These are phyloP conservation scores for Phytophthora uliginosa DNA, from an alignment of 352 stramenopile genomes.

Conservation along the genomic window DNA sequence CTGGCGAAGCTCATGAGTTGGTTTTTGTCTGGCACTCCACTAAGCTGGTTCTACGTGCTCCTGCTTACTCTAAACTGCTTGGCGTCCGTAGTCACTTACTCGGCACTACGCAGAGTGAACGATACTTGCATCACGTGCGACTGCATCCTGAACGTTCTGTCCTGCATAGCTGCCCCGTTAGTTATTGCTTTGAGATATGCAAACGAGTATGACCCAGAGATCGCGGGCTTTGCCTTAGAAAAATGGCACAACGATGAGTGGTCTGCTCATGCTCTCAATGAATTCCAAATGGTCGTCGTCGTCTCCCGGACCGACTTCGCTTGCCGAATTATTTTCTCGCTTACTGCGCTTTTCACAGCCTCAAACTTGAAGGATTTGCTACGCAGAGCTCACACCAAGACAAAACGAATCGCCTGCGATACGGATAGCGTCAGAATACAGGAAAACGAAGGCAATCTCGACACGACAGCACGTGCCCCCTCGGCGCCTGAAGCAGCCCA, in stretches of 20 bases:
- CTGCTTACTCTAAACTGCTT: conserved; percentile 12
- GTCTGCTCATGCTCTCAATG: background rate
- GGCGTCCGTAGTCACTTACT: conserved; percentile 3
- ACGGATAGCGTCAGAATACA: conserved; percentile 2
- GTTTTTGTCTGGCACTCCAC: background rate
- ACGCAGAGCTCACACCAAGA: background rate
- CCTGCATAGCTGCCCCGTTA: conserved; percentile 26
- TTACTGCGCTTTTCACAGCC: background rate
- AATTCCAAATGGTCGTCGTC: background rate
- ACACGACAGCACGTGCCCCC: background rate
- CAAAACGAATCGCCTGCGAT: background rate
- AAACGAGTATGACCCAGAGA: conserved; percentile 15
- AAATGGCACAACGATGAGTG: conserved; percentile 36
- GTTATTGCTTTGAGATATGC: conserved; percentile 30
- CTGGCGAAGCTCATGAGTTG: background rate
- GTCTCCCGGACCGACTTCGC: background rate
- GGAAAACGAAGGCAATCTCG: background rate
- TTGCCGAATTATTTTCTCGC: background rate
- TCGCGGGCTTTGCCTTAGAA: conserved; percentile 20
- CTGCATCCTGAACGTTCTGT: conserved; percentile 33
- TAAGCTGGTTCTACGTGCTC: conserved; percentile 3
- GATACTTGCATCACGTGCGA: conserved; percentile 29
- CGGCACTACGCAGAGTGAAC: conserved; percentile 5
- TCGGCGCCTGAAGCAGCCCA: background rate
- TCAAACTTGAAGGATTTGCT: background rate